Base-by-base conservation (phyloP, 2,329 filamentous ascomycete species). In the Talaromyces sp. region DNA sequence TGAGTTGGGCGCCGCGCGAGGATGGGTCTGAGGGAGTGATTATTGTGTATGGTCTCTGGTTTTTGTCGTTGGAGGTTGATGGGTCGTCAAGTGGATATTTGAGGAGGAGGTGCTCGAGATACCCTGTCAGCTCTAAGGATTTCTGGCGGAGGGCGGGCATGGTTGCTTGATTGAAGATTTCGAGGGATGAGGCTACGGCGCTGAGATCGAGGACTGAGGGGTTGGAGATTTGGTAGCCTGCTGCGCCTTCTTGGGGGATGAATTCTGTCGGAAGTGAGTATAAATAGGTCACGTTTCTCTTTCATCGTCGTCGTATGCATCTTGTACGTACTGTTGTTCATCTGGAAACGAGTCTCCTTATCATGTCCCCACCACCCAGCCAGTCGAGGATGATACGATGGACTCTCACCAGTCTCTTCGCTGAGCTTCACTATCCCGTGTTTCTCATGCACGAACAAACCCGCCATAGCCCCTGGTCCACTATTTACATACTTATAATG, bases 401-500 rank as follows among this genome's bases (percentile, higher is more conserved):
- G 73, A 16, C 76, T 75, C n/a, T 80, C 77, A 2, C 75, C 74
- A 8, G 73, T 31, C 27, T 31, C 71, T 19, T 80, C 73, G 35
- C 71, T 72, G 54, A 69, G 69, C 47, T 80, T 73, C 6, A 75
- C 75, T 33, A 70, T 75, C 47, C 89, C 87, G 74, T 96, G 90
- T 45, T 81, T 83, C 73, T 91, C 87, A 75, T 97, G 92, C 9
- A 97, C 90, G 69, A 93, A 97, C 0, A 89, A 81, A 0, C 90
- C 92, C 1, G 87, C 92, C 68, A 96, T 96, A 16, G 88, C 84
- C 3, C 93, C 93, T 0, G 93, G 92, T 0, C 93, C 93, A 31
- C 88, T 88, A 74, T 96, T 96, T 75, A 96, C 85, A 79, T 97
- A 97, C 80, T 97, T 97, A 83, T 97, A 97, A 19, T 89, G 93